These are phyloP conservation scores for Glycyrrhiza uralensis DNA, from an alignment of 306 rosid genomes.

Conservation along the genomic window DNA sequence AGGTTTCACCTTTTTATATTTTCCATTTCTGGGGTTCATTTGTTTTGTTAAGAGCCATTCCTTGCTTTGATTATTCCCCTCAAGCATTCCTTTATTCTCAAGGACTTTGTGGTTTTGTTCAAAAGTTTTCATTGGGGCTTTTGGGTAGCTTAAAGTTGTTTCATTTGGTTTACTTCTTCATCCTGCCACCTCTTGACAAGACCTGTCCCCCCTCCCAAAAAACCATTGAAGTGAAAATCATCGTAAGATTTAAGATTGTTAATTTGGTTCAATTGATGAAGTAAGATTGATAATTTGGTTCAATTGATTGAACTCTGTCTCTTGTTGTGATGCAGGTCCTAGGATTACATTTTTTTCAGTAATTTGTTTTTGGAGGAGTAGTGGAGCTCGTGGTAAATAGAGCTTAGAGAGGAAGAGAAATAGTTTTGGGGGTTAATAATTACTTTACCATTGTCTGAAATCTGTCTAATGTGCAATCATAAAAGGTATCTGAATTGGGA, in stretches of 20 bases:
- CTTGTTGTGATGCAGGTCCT: slow-evolving; percentile 41
- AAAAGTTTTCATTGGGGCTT: slow-evolving; percentile 15
- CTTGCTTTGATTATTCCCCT: background rate
- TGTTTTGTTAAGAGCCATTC: slow-evolving; percentile 5
- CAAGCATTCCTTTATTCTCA: slow-evolving; percentile 5
- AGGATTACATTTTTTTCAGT: background rate
- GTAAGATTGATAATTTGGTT: slow-evolving; percentile 12
- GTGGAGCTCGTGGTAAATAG: background rate
- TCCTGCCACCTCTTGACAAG: background rate
- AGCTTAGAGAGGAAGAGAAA: slow-evolving; percentile 16
- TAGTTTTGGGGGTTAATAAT: background rate
- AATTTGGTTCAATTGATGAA: slow-evolving; percentile 11
- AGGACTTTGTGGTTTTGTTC: background rate
- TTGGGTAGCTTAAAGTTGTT: slow-evolving; percentile 23
- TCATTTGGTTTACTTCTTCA: background rate
- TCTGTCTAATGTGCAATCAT: slow-evolving; percentile 19
- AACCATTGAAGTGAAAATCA: background rate
- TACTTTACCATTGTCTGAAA: background rate
- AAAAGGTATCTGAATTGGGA: slow-evolving; percentile 18
- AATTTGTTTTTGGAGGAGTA: background rate
- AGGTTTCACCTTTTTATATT: slow-evolving; percentile 7
- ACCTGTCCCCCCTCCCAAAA: background rate
- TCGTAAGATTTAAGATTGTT: slow-evolving; percentile 1
- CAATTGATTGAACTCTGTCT: slow-evolving; percentile 15
- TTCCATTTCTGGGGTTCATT: slow-evolving; percentile 11